These are phyloP conservation scores for Starmerella bombi DNA, from an alignment of 805 yeast species.

Conservation along the genomic window DNA sequence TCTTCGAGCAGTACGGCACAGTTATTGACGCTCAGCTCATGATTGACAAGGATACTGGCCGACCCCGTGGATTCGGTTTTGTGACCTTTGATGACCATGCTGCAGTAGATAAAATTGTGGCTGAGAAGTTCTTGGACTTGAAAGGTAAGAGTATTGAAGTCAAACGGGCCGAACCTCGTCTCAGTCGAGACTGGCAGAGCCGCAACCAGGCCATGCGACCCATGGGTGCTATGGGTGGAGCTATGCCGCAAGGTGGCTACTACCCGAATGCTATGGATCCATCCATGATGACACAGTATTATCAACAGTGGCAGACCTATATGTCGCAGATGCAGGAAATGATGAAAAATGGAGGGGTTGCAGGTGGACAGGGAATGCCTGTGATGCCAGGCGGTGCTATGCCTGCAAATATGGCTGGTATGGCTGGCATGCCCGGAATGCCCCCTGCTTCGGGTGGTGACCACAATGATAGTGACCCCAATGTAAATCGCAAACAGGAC, in stretches of 20 bases:
- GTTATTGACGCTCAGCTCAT: conserved; percentile 92
- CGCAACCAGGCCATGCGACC: conserved; percentile 12
- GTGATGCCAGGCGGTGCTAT: conserved; percentile 14
- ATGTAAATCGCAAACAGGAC: background rate
- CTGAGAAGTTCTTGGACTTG: conserved; percentile 64
- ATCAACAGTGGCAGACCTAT: conserved; percentile 32
- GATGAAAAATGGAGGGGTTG: conserved; percentile 22
- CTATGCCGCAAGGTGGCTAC: conserved; percentile 6
- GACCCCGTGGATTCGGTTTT: conserved; percentile 94
- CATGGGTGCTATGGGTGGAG: conserved; percentile 6
- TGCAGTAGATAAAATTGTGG: conserved; percentile 81
- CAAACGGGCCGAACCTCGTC: conserved; percentile 33
- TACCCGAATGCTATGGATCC: conserved; percentile 30
- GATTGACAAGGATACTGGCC: conserved; percentile 94
- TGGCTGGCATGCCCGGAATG: conserved; percentile 10
- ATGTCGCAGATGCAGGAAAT: conserved; percentile 30
- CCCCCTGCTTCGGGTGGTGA: background rate
- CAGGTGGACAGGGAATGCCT: conserved; percentile 19
- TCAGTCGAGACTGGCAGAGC: conserved; percentile 20
- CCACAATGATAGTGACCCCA: background rate
- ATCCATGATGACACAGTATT: conserved; percentile 32
- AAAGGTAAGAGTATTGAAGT: conserved; percentile 55
- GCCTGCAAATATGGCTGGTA: conserved; percentile 12
- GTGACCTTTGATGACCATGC: conserved; percentile 90
- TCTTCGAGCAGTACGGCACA: conserved; percentile 75